Percentiles rank a stretch among this genome's conserved stretches.
These are phyloP conservation scores for Quercus parvula DNA, from an alignment of 306 rosid genomes.

Conservation along the genomic window DNA sequence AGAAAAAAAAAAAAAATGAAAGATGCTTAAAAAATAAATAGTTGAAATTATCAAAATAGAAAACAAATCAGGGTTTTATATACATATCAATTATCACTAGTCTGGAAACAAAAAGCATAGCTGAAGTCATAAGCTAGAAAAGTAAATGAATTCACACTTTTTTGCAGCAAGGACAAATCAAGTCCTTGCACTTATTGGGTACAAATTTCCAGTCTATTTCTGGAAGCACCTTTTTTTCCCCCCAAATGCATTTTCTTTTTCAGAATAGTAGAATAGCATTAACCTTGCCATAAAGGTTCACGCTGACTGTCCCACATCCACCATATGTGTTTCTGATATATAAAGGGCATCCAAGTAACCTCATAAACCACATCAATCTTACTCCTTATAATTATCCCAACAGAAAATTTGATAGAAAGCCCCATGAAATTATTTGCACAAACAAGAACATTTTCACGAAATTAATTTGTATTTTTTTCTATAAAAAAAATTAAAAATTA, in stretches of 20 bases:
- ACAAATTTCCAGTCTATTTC: neutral
- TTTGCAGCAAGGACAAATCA: neutral
- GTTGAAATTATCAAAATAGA: neutral
- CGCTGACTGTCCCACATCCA: neutral
- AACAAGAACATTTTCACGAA: neutral
- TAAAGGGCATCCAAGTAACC: conserved; percentile 9
- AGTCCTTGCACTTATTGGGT: neutral
- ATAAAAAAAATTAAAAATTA: neutral
- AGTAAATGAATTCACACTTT: neutral
- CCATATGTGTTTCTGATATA: neutral
- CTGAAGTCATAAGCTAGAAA: neutral
- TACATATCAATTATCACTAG: neutral
- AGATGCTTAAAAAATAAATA: conserved; percentile 15
- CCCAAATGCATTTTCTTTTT: neutral
- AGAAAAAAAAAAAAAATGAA: neutral
- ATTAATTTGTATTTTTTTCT: neutral
- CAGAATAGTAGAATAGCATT: neutral
- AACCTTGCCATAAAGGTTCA: neutral
- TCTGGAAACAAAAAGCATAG: neutral
- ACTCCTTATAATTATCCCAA: neutral
- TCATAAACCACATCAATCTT: conserved; percentile 5
- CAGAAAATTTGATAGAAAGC: neutral
- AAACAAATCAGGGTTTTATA: no score
- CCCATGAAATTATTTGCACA: no score
- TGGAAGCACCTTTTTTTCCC: neutral